Base-by-base conservation (phyloP, 257 asterid species). In the Forsythia suspensa region DNA sequence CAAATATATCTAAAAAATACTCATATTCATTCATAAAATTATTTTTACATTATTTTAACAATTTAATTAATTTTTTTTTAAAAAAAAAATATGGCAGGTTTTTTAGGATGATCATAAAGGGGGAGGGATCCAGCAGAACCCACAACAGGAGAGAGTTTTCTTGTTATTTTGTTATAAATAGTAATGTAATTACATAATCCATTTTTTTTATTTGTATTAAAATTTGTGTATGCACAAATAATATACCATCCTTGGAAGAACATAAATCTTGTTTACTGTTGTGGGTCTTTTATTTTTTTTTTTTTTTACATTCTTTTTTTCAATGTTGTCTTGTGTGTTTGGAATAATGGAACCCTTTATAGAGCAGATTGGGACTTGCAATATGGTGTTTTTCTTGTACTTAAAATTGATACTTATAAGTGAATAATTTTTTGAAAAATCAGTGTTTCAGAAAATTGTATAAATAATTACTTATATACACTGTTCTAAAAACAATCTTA, bases 51-150 rank as follows among this genome's bases (percentile, higher is more conserved):
- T 63, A 63, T 63, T 63, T 61, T 3, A 24, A 24, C 21, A 2
- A 55, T 6, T 1, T 55, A 55, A 55, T 6, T 16, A 8, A 21
- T 21, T 61, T 21, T 12, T 20, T 24, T 63, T 61, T 8, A 7
- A 24, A 24, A 24, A 24, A 24, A 24, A 24, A 9, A 6, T 7
- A 21, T 63, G 70, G 39, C 70, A 63, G 70, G 8, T 29, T 24
- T 63, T 63, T 63, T 63, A 63, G 40, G 39, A 63, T 8, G 68
- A 51, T 51, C 21, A 24, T 63, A 24, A 20, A 63, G 38, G 70
- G 3, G 40, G 39, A 63, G 70, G 40, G 70, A 63, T 63, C 70
- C 70, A 63, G 69, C 39, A 63, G 39, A 63, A 63, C 70, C 70
- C 39, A 63, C 70, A 63, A 29, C 70, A 10, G 70, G 68, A 24